These are phyloP conservation scores for Penicillium soppii DNA, from an alignment of 495 filamentous ascomycete genomes.

Conservation along the genomic window DNA sequence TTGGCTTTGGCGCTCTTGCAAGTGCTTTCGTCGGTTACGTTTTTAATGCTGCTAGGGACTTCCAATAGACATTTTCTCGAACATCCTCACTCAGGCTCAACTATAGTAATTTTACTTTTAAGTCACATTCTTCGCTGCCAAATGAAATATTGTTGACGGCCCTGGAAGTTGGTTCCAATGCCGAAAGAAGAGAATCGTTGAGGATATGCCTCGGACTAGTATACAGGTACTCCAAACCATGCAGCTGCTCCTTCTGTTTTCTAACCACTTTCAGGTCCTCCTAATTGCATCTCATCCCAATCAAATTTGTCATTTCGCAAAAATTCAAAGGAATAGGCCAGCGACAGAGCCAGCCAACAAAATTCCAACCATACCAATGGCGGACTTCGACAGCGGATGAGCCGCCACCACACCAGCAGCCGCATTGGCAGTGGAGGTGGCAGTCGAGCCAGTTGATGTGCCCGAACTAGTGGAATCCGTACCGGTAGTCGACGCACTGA, in stretches of 20 bases:
- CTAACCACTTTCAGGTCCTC: no score
- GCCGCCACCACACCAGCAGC: slow-evolving; percentile 1
- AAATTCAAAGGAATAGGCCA: slow-evolving; percentile 6
- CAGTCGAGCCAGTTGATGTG: slow-evolving; percentile 13
- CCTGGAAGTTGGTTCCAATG: not conserved
- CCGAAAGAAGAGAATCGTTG: not conserved
- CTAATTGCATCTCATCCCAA: no score
- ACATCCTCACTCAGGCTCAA: not conserved
- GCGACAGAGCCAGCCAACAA: slow-evolving; percentile 8
- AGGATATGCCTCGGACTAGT: not conserved
- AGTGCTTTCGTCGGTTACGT: slow-evolving; percentile 27
- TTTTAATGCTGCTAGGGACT: slow-evolving; percentile 36
- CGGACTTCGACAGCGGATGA: slow-evolving; percentile 15
- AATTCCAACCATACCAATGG: slow-evolving; percentile 11
- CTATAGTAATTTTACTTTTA: not conserved
- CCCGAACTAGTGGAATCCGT: slow-evolving; percentile 8
- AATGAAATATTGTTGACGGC: not conserved
- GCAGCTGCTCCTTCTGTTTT: no score
- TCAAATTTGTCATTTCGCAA: no score
- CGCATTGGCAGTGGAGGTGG: slow-evolving; percentile 16
- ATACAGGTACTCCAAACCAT: not conserved
- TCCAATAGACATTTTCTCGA: slow-evolving; percentile 29
- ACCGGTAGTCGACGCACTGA: slow-evolving; percentile 13
- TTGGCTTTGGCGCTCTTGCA: slow-evolving; percentile 27
- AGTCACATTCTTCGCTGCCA: not conserved